Evolutionary conservation across 306 rosid species (phyloP), one percentile per base, ranked within the genome.

Genomic region (Rosa rugosa): DNA sequence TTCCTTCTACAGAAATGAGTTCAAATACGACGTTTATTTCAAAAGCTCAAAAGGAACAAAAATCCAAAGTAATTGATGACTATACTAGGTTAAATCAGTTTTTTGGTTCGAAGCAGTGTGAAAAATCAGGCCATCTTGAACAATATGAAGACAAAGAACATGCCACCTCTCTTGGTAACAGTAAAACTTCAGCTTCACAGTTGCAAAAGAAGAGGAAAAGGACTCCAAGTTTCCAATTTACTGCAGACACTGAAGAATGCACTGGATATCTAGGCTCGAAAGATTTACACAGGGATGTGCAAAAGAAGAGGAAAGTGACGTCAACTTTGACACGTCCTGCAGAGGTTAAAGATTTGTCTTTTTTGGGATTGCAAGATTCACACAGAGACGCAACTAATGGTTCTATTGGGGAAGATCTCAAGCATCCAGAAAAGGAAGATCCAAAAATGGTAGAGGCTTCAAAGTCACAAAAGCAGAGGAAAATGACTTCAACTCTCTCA

Each of bases 1-100:
- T 82, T 42, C 50, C 75, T 62, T 51, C 68, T 10, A 20, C 45
- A 38, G 86, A 80, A 23, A 72, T 67, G 36, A 20, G 53, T 75
- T 72, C 86, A 85, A 69, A 40, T 77, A 40, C 84, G 41, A 69
- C 80, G 16, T 25, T 53, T 56, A 12, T 38, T 34, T 77, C 80
- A 80, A 54, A 85, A 72, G 44, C 53, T 63, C 85, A 85, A 84
- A 85, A 89, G 78, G 84, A 60, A 81, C 72, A 73, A 22, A 90
- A 73, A 68, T 75, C 81, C 8, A 72, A 77, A 78, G 9, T 75
- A 47, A 53, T 59, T 64, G 78, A 64, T 38, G 80, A 79, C 69
- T 51, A 54, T 83, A 54, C 81, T 54, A 59, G 60, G 80, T 81
- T 67, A 42, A 67, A 78, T 50, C 79, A 82, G 75, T 34, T 87